Percentiles rank a stretch among this genome's conserved stretches.
phyloP scores from a whole-genome alignment of 1,284 basidiomycete species.

The Ustilago trichophora region DNA sequence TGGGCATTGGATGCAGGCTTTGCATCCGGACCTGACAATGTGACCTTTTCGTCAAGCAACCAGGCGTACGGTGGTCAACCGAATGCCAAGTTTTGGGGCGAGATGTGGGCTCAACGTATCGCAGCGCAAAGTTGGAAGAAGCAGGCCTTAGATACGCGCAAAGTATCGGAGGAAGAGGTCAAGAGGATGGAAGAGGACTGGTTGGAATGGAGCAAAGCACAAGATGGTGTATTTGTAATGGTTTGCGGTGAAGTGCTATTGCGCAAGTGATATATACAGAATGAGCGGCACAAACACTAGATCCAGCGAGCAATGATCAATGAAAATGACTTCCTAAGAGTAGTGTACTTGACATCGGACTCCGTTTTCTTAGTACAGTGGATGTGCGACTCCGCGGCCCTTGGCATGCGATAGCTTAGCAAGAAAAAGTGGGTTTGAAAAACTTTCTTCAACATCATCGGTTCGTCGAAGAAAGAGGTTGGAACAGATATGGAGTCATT shows the following conservation, averaged over 20 bases:
- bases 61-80: conserved; percentile 26
- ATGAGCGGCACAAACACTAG: no score
- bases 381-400: no score
- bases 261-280: conserved; percentile 18
- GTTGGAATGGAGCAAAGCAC: conserved; percentile 13
- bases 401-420: no score
- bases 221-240: conserved; percentile 26
- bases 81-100: conserved; percentile 24
- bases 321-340: no score
- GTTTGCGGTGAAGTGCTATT: conserved; percentile 36
- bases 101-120: conserved; percentile 30
- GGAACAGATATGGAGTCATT: no score
- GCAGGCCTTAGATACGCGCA: conserved; percentile 21
- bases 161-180: conserved; percentile 8
- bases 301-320: no score
- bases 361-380: no score
- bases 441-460: no score
- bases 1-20: conserved; percentile 39
- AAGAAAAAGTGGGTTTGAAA: no score
- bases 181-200: conserved; percentile 19
- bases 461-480: no score
- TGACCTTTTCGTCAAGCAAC: conserved; percentile 33
- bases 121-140: conserved; percentile 23
- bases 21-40: conserved; percentile 1
- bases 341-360: no score